Conservation (phyloP, 495 filamentous ascomycete genomes). For the Neurospora hispaniola region DNA sequence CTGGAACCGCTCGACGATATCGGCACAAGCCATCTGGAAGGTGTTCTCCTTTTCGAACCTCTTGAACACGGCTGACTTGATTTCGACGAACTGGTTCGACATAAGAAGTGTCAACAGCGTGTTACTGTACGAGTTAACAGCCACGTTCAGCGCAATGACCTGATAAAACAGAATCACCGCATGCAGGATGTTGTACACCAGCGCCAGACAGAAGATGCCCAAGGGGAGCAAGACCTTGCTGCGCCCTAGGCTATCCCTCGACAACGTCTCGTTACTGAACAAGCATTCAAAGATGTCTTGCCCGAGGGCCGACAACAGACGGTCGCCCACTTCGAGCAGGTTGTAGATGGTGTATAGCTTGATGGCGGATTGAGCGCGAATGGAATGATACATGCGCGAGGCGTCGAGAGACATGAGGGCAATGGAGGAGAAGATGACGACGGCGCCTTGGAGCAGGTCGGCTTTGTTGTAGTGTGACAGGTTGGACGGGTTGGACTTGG, state of each 20-base stretch:
- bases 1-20: conserved; percentile 95
- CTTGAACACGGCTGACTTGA: conserved; percentile 95
- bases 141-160: conserved; percentile 93
- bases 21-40: conserved; percentile 92
- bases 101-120: conserved; percentile 82
- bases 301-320: conserved; percentile 78
- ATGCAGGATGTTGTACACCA: conserved; percentile 81
- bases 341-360: conserved; percentile 99
- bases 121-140: conserved; percentile 97
- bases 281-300: conserved; percentile 96
- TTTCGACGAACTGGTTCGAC: conserved; percentile 96
- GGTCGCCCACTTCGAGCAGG: conserved; percentile 80
- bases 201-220: conserved; percentile 78
- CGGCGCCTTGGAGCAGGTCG: conserved; percentile 78
- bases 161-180: conserved; percentile 87
- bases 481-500: conserved; percentile 73
- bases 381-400: conserved; percentile 96
- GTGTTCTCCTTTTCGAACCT: conserved; percentile 95
- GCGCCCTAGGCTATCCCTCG: conserved; percentile 74
- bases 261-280: conserved; percentile 83
- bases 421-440: conserved; percentile 74
- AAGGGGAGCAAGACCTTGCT: conserved; percentile 88
- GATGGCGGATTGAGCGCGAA: conserved; percentile 90
- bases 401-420: conserved; percentile 89
- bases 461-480: conserved; percentile 85